A percentile compares a stretch with the other conserved stretches of the same genome.
These are phyloP conservation scores for Bacidia rubella DNA, from an alignment of 495 filamentous ascomycete genomes.

Conservation along the genomic window DNA sequence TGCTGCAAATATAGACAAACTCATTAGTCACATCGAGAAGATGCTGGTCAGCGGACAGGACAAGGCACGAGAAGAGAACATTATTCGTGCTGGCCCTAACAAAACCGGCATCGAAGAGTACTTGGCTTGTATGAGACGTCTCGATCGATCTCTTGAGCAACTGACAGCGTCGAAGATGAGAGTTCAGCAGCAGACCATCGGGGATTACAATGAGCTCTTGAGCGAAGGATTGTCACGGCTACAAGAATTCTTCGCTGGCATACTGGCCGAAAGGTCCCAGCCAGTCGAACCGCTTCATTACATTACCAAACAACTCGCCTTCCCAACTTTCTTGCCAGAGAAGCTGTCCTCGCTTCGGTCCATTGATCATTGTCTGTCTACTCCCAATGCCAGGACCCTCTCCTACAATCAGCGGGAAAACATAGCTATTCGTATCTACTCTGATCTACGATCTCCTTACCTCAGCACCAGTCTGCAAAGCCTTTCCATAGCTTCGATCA, in stretches of 20 bases:
- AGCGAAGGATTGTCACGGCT: slow-evolving; percentile 66
- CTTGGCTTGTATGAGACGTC: slow-evolving; percentile 73
- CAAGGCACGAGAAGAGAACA: slow-evolving; percentile 75
- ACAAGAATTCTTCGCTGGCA: slow-evolving; percentile 65
- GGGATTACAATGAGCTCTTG: slow-evolving; percentile 63
- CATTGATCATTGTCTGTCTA: slow-evolving; percentile 43
- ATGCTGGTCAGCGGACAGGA: slow-evolving; percentile 79
- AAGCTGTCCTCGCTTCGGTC: slow-evolving; percentile 42
- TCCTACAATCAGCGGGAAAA: slow-evolving; percentile 37
- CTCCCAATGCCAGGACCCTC: slow-evolving; percentile 35
- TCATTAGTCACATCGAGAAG: slow-evolving; percentile 73
- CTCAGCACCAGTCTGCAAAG: slow-evolving; percentile 67
- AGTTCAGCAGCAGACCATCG: slow-evolving; percentile 79
- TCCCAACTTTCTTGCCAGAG: slow-evolving; percentile 46
- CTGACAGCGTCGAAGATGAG: slow-evolving; percentile 77
- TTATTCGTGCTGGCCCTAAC: slow-evolving; percentile 73
- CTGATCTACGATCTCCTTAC: slow-evolving; percentile 75
- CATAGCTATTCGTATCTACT: slow-evolving; percentile 62
- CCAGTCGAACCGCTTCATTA: slow-evolving; percentile 83
- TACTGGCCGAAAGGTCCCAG: slow-evolving; percentile 56
- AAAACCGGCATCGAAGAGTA: slow-evolving; percentile 73
- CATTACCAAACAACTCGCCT: slow-evolving; percentile 62
- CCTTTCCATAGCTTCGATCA: slow-evolving; percentile 74
- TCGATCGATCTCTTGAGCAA: slow-evolving; percentile 65
- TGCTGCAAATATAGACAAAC: slow-evolving; percentile 76